Evolutionary conservation across 1,139 yeast species (phyloP), one percentile per base, ranked within the genome.

Genomic region (Geotrichum fermentans): DNA sequence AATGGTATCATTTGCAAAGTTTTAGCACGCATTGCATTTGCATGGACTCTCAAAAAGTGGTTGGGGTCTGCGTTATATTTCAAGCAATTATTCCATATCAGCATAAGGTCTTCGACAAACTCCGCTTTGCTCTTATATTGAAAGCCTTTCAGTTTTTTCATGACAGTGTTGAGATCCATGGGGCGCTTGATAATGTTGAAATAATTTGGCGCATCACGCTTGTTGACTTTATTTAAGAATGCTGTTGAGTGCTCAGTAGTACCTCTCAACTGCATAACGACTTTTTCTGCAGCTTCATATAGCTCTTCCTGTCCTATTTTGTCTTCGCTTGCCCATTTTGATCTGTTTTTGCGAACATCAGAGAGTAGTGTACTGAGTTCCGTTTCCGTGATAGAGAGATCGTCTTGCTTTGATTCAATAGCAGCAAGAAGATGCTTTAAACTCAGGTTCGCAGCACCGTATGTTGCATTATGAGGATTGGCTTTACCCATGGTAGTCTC

Each of bases 231-330:
- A 67, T 90, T 92, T 57, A 94, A 73, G 61, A 94, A 94, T 0
- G 97, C 96, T 0, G 97, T 89, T 0, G 97, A 90, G 66, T 92
- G 97, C 62, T 92, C 97, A 0, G 98, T 92, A 58, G 84, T 88
- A 10, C 94, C 88, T 61, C 98, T 75, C 38, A 94, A 71, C 60
- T 94, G 98, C 55, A 82, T 70, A 0, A 90, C 92, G 1, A 92
- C 98, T 62, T 88, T 90, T 61, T 94, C 98, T 60, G 97, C 92
- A 0, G 97, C 96, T 59, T 94, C 98, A 61, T 92, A 94, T 16
- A 94, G 73, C 64, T 94, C 99, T 64, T 94, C 99, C 66, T 94
- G 99, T 3, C 98, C 98, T 37, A 92, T 82, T 54, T 87, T 76
- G 52, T 90, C 96, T 63, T 92, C 97, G 53, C 87, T 87, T 5